Conservation (phyloP, 352 stramenopile species). For the Phytophthora kernoviae region DNA sequence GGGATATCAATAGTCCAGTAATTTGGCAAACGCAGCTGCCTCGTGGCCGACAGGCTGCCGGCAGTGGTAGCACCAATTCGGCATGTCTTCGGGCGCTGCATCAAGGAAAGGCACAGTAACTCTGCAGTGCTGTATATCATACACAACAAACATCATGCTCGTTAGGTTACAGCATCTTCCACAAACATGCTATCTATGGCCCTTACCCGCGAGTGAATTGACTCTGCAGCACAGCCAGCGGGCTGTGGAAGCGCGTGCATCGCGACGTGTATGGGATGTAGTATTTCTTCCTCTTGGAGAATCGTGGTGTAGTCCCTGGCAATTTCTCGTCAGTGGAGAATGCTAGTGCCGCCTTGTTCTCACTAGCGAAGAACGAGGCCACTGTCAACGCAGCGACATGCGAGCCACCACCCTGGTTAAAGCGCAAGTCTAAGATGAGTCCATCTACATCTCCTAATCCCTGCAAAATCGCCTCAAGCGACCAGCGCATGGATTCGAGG, state of each 20-base stretch:
- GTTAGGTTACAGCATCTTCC: constrained; percentile 8
- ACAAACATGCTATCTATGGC: not conserved
- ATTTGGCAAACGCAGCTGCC: constrained; percentile 76
- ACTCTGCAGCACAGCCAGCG: constrained; percentile 76
- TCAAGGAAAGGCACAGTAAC: constrained; percentile 67
- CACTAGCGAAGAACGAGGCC: constrained; percentile 73
- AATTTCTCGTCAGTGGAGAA: constrained; percentile 79
- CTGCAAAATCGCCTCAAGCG: constrained; percentile 78
- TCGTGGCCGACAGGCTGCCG: constrained; percentile 65
- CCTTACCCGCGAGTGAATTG: constrained; percentile 76
- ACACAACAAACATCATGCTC: constrained; percentile 5
- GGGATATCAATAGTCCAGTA: constrained; percentile 86
- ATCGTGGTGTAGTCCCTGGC: constrained; percentile 39
- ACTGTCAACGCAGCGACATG: constrained; percentile 64
- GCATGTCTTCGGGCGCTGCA: constrained; percentile 64
- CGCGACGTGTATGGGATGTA: constrained; percentile 64
- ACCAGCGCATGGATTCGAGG: constrained; percentile 88
- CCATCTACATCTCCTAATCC: constrained; percentile 67
- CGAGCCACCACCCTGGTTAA: constrained; percentile 76
- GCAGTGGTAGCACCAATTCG: constrained; percentile 63
- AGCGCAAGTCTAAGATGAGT: constrained; percentile 78
- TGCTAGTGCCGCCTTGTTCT: constrained; percentile 44
- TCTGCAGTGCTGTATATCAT: constrained; percentile 62
- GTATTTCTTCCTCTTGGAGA: constrained; percentile 65
- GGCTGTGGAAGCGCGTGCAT: constrained; percentile 63